Evolutionary conservation across 225 moss, liverwort and hornwort genomes (phyloP).

Genomic region (Rhytidiadelphus loreus): DNA sequence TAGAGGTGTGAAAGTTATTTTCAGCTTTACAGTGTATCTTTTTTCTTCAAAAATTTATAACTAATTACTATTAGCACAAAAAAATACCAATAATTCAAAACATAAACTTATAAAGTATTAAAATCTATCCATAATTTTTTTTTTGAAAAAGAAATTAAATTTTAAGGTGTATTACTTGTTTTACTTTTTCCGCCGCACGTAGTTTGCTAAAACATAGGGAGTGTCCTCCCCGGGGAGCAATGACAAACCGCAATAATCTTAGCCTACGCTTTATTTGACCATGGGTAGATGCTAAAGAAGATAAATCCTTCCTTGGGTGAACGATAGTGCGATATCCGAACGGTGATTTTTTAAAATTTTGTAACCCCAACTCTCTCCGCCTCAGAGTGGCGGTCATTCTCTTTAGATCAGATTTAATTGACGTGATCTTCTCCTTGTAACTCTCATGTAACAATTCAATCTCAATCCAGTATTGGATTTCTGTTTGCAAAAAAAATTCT

Average conservation of each 20-base stretch:
- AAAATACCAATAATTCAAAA: too few species aligned
- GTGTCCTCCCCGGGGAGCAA: too few species aligned
- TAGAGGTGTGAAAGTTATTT: too few species aligned
- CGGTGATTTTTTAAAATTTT: not conserved
- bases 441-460: not conserved
- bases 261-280: not conserved
- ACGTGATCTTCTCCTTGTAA: not conserved
- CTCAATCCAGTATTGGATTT: not conserved
- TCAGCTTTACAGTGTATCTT: too few species aligned
- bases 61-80: too few species aligned
- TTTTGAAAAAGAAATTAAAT: too few species aligned
- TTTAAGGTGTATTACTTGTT: too few species aligned
- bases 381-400: not conserved
- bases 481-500: not conserved
- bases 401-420: not conserved
- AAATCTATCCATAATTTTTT: too few species aligned
- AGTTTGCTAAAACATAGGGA: too few species aligned
- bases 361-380: not conserved
- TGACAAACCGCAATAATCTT: not conserved
- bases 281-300: not conserved
- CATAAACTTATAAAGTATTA: too few species aligned
- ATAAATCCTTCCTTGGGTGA: not conserved
- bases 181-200: too few species aligned
- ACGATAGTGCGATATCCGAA: not conserved
- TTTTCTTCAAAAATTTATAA: too few species aligned